Base-by-base conservation (phyloP, 345 rosid species). In the Trapa incisa region DNA sequence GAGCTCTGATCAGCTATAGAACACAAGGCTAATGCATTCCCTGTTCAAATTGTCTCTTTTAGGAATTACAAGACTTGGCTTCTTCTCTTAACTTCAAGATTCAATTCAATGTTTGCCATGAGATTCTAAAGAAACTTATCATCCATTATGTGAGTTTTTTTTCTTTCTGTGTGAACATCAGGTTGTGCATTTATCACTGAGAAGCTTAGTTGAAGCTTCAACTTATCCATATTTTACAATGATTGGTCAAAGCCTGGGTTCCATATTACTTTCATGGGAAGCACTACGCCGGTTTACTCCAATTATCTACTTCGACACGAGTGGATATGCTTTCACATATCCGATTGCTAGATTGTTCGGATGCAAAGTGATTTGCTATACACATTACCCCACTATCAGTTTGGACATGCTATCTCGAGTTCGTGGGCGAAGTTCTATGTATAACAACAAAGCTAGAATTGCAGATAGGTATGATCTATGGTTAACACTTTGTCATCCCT, bases 241-340 rank as follows among this genome's bases (percentile, higher is more conserved):
- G 99, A 83, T 94, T 43, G 99, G 99, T 41, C 97, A 94, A 72
- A 94, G 99, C 72, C 79, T 94, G 57, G 99, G 99, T 42, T 94
- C 99, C 36, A 75, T 94, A 67, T 87, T 83, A 77, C 84, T 94
- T 41, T 78, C 88, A 0, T 94, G 96, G 96, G 99, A 94, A 81
- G 99, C 96, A 0, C 81, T 94, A 53, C 72, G 79, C 80, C 87
- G 82, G 86, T 86, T 84, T 64, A 84, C 95, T 38, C 99, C 97
- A 65, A 61, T 68, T 37, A 79, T 80, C 71, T 88, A 77, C 72
- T 78, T 91, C 42, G 99, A 94, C 74, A 94, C 97, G 0, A 80
- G 92, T 61, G 99, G 99, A 39, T 91, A 91, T 66, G 99, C 99
- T 70, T 91, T 94, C 65, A 87, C 97, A 0, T 94, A 94, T 74